Evolutionary conservation across 1,284 basidiomycete genomes (phyloP).

Genomic region (Malassezia psittaci): DNA sequence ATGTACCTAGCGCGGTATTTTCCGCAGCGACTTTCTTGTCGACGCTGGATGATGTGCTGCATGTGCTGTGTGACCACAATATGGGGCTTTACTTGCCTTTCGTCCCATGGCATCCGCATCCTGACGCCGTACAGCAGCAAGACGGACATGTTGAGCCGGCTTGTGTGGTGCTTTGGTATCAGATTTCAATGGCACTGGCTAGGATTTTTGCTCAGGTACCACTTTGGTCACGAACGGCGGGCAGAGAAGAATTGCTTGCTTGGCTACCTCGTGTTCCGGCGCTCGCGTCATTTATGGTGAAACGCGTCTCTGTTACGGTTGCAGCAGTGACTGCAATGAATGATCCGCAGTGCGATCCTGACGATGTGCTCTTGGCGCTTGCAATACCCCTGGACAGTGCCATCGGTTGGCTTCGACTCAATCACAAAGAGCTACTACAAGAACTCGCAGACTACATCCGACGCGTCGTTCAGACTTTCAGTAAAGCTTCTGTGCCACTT

Average conservation of each 20-base stretch:
- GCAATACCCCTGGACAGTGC: conserved; percentile 34
- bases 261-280: conserved; percentile 44
- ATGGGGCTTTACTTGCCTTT: conserved; percentile 38
- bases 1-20: conserved; percentile 5
- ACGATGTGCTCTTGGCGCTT: conserved; percentile 20
- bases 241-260: conserved; percentile 33
- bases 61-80: conserved; percentile 36
- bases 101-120: conserved; percentile 19
- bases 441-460: conserved; percentile 36
- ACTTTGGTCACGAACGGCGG: conserved; percentile 29
- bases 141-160: background rate
- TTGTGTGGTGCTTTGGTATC: conserved; percentile 33
- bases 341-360: background rate
- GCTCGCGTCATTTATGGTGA: conserved; percentile 41
- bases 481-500: conserved; percentile 19
- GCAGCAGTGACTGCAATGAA: conserved; percentile 1
- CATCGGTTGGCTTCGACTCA: conserved; percentile 42
- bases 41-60: conserved; percentile 39
- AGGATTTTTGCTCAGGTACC: conserved; percentile 40
- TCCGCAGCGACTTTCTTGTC: conserved; percentile 36
- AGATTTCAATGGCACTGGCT: conserved; percentile 35
- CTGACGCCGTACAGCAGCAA: background rate
- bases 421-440: conserved; percentile 41
- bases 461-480: conserved; percentile 32
- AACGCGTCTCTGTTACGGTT: conserved; percentile 23